Evolutionary conservation across 495 filamentous ascomycete species (phyloP), one percentile per base, ranked within the genome.

Genomic region (Lineolata rhizophorae): DNA sequence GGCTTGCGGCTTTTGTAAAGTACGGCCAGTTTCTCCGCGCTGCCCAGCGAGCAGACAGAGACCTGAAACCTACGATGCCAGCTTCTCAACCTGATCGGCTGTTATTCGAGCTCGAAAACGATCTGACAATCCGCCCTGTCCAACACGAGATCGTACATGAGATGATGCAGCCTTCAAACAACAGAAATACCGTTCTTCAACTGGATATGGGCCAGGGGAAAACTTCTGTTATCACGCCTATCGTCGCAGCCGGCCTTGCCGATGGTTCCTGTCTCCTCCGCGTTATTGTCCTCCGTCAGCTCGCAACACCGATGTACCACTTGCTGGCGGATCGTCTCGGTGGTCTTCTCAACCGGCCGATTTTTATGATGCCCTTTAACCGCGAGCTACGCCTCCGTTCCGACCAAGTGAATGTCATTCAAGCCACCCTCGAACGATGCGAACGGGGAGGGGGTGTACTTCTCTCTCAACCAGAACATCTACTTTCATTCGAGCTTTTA

Each of bases 201-300:
- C 52, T 82, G 32, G 78, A 77, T 39, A 80, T 80, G 73, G 75
- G 75, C 0, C 62, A 76, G 43, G 75, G 76, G 0, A 82, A 82
- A 41, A 71, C 71, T 0, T 70, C 70, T 0, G 64, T 77, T 1
- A 76, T 82, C 32, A 60, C 77, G 3, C 72, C 75, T 1, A 63
- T 72, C 25, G 61, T 72, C 5, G 60, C 67, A 3, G 56, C 58
- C 0, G 47, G 50, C 2, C 43, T 79, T 11, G 70, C 70, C 0
- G 47, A 79, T 39, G 52, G 54, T 0, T 36, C 38, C 0, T 54
- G 48, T 12, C 51, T 80, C 0, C 58, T 63, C 0, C 49, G 72
- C 9, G 56, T 79, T 0, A 42, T 80, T 3, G 72, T 79, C 5
- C 57, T 58, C 5, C 75, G 70, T 38, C 59, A 74, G 0, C 61